Evolutionary conservation across 441 rosid species (phyloP), one percentile per base, ranked within the genome.

Genomic region (Capsella rubella): DNA sequence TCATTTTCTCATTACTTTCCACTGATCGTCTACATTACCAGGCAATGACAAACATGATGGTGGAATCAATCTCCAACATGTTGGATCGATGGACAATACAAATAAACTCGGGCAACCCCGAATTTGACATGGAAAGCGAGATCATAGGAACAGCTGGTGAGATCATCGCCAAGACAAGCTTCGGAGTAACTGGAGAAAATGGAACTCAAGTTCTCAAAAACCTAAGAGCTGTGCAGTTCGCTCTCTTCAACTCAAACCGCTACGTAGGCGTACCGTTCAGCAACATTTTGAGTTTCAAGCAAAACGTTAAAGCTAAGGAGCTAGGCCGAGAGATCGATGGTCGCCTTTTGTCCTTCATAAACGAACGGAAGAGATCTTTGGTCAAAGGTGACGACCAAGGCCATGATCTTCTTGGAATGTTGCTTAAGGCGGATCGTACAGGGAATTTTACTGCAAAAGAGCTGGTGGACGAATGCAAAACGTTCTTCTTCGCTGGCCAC

Each of bases 401-500:
- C 8, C 78, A 69, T 18, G 93, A 95, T 77, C 80, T 95, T 73
- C 78, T 95, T 0, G 95, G 96, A 49, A 39, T 89, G 39, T 75
- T 95, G 82, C 69, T 92, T 9, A 78, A 81, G 55, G 74, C 61
- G 0, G 89, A 85, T 15, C 39, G 29, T 15, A 86, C 85, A 0
- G 73, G 67, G 27, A 69, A 61, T 10, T 69, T 95, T 69, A 81
- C 91, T n/a, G 77, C 85, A 1, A 75, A 83, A 60, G 94, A 95
- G 54, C 80, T 95, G 12, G 90, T 95, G 0, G 98, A 95, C 28
- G 98, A 95, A 80, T 91, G 97, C 82, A 95, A 95, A 77, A 95
- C 99, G 6, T 91, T 95, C 81, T 92, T 95, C 87, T 95, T 95
- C 37, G 98, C 83, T 42, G 99, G 99, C 6, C 98, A 95, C 51